Percentiles rank a stretch among this genome's conserved stretches.
phyloP scores from a whole-genome alignment of 2,329 filamentous ascomycete species.

The Cytospora schulzeri region DNA sequence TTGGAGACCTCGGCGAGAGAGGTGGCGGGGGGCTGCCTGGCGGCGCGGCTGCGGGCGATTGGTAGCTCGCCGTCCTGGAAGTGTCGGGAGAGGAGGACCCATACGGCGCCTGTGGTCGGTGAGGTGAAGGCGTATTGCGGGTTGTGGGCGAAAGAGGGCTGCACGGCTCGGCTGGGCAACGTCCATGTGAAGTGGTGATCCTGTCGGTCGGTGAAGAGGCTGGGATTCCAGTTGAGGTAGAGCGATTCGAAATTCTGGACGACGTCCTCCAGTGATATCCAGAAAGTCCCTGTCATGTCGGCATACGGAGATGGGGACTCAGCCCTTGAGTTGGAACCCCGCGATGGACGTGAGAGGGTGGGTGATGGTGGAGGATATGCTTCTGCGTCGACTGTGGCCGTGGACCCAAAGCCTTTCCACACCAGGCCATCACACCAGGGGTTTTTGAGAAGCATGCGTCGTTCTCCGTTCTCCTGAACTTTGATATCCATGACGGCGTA shows the following conservation, averaged over 20 bases:
- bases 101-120: conserved; percentile 63
- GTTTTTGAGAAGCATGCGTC: conserved; percentile 85
- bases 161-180: conserved; percentile 49
- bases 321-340: conserved; percentile 29
- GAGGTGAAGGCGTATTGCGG: conserved; percentile 73
- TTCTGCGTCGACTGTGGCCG: conserved; percentile 34
- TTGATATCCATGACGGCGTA: conserved; percentile 84
- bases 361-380: conserved; percentile 28
- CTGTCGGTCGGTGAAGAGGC: conserved; percentile 76
- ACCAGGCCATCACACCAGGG: conserved; percentile 86
- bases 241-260: conserved; percentile 92
- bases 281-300: conserved; percentile 75
- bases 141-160: conserved; percentile 63
- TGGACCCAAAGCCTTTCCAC: conserved; percentile 61
- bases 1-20: conserved; percentile 50
- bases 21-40: conserved; percentile 25
- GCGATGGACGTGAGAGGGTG: conserved; percentile 22
- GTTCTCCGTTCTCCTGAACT: conserved; percentile 61
- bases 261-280: conserved; percentile 88
- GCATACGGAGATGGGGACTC: conserved; percentile 29
- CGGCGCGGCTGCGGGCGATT: conserved; percentile 50
- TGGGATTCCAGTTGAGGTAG: conserved; percentile 96
- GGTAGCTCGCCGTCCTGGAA: conserved; percentile 71
- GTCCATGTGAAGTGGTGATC: conserved; percentile 92
- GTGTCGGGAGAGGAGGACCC: conserved; percentile 85